A percentile compares a stretch with the other conserved stretches of the same genome.
phyloP scores from a whole-genome alignment of 257 asterid genomes.

The Penstemon barbatus region DNA sequence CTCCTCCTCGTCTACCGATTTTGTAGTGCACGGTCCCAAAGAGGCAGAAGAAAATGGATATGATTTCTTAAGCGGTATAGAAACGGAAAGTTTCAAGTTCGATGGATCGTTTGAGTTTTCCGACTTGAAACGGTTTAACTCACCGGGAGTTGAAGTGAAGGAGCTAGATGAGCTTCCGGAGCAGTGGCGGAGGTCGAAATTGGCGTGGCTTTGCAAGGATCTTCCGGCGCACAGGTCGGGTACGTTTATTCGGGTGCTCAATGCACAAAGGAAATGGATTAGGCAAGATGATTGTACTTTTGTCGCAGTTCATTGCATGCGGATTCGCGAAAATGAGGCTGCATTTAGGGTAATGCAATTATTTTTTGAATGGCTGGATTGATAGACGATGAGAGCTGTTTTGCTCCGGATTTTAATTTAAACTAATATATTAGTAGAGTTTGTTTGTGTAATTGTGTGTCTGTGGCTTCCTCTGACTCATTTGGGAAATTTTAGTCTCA shows the following conservation, averaged over 20 bases:
- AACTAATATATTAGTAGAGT: background rate
- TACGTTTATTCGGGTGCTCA: conserved; percentile 67
- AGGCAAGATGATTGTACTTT: conserved; percentile 80
- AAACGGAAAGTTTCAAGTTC: conserved; percentile 41
- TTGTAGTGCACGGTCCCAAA: conserved; percentile 22
- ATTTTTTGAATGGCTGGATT: conserved; percentile 10
- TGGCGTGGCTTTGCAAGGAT: conserved; percentile 98
- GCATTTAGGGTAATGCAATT: conserved; percentile 60
- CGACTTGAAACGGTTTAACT: conserved; percentile 60
- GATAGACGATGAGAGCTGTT: conserved; percentile 3
- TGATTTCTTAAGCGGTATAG: conserved; percentile 30
- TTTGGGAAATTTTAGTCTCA: background rate
- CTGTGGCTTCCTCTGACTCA: conserved; percentile 14
- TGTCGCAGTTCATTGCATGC: conserved; percentile 63
- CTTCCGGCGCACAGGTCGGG: conserved; percentile 74
- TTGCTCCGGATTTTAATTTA: no score
- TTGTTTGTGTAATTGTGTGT: background rate
- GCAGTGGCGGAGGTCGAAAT: conserved; percentile 86
- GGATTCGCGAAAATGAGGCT: conserved; percentile 79
- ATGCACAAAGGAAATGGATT: conserved; percentile 90
- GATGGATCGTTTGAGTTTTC: conserved; percentile 54
- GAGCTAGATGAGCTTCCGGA: conserved; percentile 90
- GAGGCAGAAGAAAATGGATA: conserved; percentile 24
- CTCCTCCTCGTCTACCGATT: conserved; percentile 33
- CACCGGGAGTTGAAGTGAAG: conserved; percentile 65